These are phyloP conservation scores for Senecio squalidus DNA, from an alignment of 140 eudicot genomes.

Conservation along the genomic window DNA sequence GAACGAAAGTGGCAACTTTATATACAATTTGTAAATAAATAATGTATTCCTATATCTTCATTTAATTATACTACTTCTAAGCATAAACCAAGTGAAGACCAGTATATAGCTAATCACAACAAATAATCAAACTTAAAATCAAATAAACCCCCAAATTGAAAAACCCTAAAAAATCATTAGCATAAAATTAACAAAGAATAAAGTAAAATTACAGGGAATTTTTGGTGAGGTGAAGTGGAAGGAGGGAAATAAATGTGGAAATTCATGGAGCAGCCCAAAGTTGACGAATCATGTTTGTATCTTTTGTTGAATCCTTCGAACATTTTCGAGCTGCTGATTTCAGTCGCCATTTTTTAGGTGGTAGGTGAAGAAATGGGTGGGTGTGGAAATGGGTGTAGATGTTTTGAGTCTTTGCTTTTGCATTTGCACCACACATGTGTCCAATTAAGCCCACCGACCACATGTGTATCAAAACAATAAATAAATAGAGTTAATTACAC, in stretches of 20 bases:
- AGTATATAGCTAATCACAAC: conserved; percentile 2
- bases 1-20: background rate
- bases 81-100: too few species aligned
- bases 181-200: too few species aligned
- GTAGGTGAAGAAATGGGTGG: background rate
- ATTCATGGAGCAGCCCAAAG: conserved; percentile 91
- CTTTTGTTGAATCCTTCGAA: conserved; percentile 88
- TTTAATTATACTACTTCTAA: too few species aligned
- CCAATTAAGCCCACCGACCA: too few species aligned
- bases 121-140: background rate
- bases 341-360: conserved; percentile 30
- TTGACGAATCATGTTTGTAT: conserved; percentile 86
- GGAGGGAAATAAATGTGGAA: conserved; percentile 93
- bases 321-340: conserved; percentile 86
- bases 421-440: too few species aligned
- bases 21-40: background rate
- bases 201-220: conserved; percentile 60
- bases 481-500: too few species aligned
- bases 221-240: conserved; percentile 54
- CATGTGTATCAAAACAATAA: too few species aligned
- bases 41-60: too few species aligned
- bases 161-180: too few species aligned
- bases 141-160: too few species aligned
- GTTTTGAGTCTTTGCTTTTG: too few species aligned
- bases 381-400: background rate